A percentile compares a stretch with the other conserved stretches of the same genome.
Conservation (phyloP, 2,329 filamentous ascomycete species). For the Epichloe sylvatica region DNA sequence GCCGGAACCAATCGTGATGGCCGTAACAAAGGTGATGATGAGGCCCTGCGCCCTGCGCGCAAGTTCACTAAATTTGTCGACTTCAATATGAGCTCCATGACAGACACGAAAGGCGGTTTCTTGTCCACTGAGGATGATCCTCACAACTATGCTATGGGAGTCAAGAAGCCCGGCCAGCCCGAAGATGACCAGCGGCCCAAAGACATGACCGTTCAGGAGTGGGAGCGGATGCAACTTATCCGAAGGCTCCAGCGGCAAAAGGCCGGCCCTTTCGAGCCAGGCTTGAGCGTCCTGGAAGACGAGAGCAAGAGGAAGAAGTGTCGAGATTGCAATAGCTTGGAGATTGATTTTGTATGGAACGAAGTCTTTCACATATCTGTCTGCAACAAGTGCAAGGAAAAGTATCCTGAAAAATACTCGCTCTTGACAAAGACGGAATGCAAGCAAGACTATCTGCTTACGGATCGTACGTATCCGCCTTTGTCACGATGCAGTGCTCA, state of each 20-base stretch:
- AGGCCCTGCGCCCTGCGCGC: conserved; percentile 55
- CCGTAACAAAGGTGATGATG: conserved; percentile 33
- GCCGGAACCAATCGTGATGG: conserved; percentile 57
- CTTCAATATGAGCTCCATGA: conserved; percentile 97
- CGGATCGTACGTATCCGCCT: conserved; percentile 53
- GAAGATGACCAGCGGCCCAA: conserved; percentile 52
- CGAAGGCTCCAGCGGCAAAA: conserved; percentile 58
- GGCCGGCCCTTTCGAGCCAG: conserved; percentile 76
- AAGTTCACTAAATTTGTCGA: conserved; percentile 94
- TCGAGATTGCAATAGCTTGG: conserved; percentile 64
- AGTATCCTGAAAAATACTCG: conserved; percentile 81
- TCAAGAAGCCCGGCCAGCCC: conserved; percentile 22
- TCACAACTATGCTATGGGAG: conserved; percentile 58
- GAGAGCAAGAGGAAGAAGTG: conserved; percentile 58
- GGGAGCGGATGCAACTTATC: conserved; percentile 72
- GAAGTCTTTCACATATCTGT: conserved; percentile 65
- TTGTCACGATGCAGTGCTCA: neutral
- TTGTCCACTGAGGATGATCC: conserved; percentile 85
- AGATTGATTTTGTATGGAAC: conserved; percentile 93
- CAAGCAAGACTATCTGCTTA: conserved; percentile 86
- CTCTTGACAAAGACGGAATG: conserved; percentile 94
- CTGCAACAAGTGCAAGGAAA: conserved; percentile 78
- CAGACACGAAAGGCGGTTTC: conserved; percentile 93
- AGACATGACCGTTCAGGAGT: conserved; percentile 80
- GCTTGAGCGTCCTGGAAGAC: conserved; percentile 59